Evolutionary conservation across 495 filamentous ascomycete species (phyloP), one percentile per base, ranked within the genome.

Genomic region (Neurospora hispaniola): DNA sequence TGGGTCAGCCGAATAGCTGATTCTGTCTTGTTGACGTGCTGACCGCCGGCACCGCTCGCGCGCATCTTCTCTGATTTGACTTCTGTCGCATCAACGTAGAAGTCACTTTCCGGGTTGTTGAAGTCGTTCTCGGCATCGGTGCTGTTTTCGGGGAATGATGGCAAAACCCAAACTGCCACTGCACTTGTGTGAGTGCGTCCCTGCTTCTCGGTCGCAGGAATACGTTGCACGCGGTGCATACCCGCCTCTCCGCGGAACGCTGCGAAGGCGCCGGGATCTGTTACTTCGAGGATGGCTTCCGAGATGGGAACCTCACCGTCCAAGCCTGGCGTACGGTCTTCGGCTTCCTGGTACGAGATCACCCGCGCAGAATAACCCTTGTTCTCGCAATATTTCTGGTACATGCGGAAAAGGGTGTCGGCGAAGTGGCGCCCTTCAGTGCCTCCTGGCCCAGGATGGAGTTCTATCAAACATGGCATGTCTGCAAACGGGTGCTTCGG

Each of bases 21-120:
- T 81, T 98, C 96, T 2, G 96, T 99, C 75, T 92, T 98, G 81
- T 99, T 99, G 79, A 99, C 96, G 80, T 98, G 96, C 83, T 99
- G 96, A 7, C 96, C 96, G 20, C 96, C 96, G 3, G 96, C 94
- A 40, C 96, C 96, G 69, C 92, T 85, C 1, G 96, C 93, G 40
- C 94, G 88, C 94, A 98, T 97, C 76, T 92, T 91, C 77, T 99
- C 96, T 10, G 88, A 86, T 48, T 89, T 86, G 43, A 99, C 96
- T 73, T 98, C 95, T 74, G 89, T 87, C 11, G 93, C 89, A 81
- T 95, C 90, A 72, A 99, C 86, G 80, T 95, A 95, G 83, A 94
- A 97, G 79, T 97, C 93, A 80, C 90, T 95, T 46, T 88, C 90
- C 0, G 96, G 96, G 75, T 99, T 91, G 69, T 94, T 88, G 76